These are phyloP conservation scores for Phoenix roebelenii DNA, from an alignment of 176 grass and related monocot genomes.

Conservation along the genomic window DNA sequence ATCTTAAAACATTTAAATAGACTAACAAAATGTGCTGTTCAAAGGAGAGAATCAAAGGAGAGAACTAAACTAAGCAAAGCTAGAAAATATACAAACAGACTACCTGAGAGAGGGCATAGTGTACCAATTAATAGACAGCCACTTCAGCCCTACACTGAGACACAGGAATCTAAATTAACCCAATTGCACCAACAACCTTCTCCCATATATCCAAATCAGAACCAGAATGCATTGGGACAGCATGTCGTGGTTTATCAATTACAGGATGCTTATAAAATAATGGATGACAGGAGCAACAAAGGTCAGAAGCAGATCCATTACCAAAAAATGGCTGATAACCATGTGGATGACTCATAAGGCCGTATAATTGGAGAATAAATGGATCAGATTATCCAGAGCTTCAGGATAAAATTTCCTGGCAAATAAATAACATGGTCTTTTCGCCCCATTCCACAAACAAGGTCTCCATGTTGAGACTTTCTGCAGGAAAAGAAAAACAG, in stretches of 20 bases:
- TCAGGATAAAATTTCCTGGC: constrained; percentile 88
- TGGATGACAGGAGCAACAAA: constrained; percentile 6
- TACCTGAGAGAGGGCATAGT: constrained; percentile 35
- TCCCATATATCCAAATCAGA: too few species aligned
- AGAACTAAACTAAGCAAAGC: constrained; percentile 9
- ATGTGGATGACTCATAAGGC: constrained; percentile 39
- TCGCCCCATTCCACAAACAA: constrained; percentile 90
- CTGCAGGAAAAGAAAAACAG: constrained; percentile 21
- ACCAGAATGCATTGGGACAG: neutral
- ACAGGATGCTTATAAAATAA: constrained; percentile 23
- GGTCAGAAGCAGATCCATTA: constrained; percentile 14
- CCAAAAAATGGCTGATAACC: constrained; percentile 24
- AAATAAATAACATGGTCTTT: constrained; percentile 94
- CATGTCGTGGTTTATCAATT: constrained; percentile 56
- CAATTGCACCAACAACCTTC: constrained; percentile 25
- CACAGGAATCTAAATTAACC: constrained; percentile 27
- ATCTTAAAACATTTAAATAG: constrained; percentile 20
- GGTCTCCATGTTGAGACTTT: constrained; percentile 50
- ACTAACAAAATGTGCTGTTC: constrained; percentile 32
- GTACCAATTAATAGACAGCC: constrained; percentile 33
- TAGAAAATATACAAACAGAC: constrained; percentile 26
- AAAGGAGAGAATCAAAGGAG: constrained; percentile 5
- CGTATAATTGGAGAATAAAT: constrained; percentile 75
- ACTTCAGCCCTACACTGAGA: constrained; percentile 22
- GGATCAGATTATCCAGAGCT: constrained; percentile 63